Conservation (phyloP, 2,329 filamentous ascomycete genomes). For the Exophiala phaeomuriformis region DNA sequence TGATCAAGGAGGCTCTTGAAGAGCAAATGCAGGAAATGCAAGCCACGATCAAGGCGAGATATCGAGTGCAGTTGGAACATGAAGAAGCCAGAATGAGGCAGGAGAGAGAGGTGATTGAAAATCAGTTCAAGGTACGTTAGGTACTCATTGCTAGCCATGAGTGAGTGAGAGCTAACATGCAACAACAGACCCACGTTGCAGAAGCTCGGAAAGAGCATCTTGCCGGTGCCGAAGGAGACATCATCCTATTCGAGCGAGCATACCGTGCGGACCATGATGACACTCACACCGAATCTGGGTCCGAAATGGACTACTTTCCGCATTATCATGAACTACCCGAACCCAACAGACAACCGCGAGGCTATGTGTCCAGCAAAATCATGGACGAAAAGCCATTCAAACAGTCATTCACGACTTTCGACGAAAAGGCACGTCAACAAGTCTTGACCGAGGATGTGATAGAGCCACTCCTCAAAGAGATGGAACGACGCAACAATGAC, state of each 20-base stretch:
- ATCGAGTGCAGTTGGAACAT: conserved; percentile 31
- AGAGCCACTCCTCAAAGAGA: conserved; percentile 21
- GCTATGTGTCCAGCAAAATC: conserved; percentile 24
- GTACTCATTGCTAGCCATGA: neutral
- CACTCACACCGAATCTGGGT: conserved; percentile 36
- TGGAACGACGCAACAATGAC: conserved; percentile 18
- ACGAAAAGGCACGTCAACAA: conserved; percentile 23
- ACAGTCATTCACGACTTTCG: conserved; percentile 16
- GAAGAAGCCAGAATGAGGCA: conserved; percentile 30
- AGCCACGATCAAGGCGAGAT: conserved; percentile 31
- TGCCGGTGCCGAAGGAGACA: conserved; percentile 35
- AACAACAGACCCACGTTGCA: conserved; percentile 29
- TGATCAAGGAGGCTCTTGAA: conserved; percentile 32
- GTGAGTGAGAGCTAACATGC: conserved; percentile 12
- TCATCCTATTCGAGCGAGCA: conserved; percentile 36
- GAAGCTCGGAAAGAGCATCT: conserved; percentile 31
- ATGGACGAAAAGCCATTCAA: conserved; percentile 26
- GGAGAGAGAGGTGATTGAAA: conserved; percentile 32
- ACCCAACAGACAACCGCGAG: conserved; percentile 20
- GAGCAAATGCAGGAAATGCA: conserved; percentile 27
- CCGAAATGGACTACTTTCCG: conserved; percentile 29
- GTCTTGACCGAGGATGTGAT: conserved; percentile 26
- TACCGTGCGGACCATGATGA: conserved; percentile 36
- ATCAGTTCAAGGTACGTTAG: conserved; percentile 26
- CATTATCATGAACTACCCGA: conserved; percentile 25